phyloP scores from a whole-genome alignment of 2,329 filamentous ascomycete species.

The Botrytis aclada region DNA sequence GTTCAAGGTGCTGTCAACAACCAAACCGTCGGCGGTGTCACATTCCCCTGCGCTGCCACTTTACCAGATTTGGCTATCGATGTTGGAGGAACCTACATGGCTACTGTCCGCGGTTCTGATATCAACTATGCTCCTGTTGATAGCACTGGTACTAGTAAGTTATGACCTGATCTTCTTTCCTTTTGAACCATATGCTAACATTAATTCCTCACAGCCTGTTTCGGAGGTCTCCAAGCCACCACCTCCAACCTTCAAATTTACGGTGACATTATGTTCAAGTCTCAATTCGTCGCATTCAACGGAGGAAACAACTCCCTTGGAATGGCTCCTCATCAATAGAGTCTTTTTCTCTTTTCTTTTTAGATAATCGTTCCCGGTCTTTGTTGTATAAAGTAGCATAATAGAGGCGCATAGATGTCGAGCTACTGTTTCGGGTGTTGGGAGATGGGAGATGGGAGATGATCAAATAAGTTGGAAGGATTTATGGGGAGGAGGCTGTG shows the following conservation, averaged over 20 bases:
- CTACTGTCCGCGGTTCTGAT: conserved; percentile 42
- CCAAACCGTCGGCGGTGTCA: conserved; percentile 38
- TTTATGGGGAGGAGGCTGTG: neutral
- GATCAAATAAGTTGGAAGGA: neutral
- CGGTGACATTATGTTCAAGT: conserved; percentile 61
- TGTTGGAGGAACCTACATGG: conserved; percentile 44
- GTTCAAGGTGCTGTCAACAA: conserved; percentile 41
- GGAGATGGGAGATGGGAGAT: neutral
- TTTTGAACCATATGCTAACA: conserved; percentile 9
- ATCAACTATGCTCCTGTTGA: conserved; percentile 54
- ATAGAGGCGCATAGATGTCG: conserved; percentile 1
- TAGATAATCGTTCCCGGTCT: neutral
- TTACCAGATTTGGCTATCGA: conserved; percentile 41
- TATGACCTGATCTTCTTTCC: neutral
- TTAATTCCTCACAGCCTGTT: conserved; percentile 49
- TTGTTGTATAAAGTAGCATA: neutral
- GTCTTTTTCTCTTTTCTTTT: neutral
- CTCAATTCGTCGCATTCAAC: conserved; percentile 57
- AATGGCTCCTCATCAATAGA: conserved; percentile 43
- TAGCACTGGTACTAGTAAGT: conserved; percentile 46
- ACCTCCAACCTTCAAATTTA: conserved; percentile 57
- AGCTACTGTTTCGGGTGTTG: conserved; percentile 9
- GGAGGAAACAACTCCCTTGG: conserved; percentile 53
- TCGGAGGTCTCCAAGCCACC: conserved; percentile 64
- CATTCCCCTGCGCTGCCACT: conserved; percentile 39